Conservation (phyloP, 169 alveolate species). For the Plasmodium billcollinsi region DNA sequence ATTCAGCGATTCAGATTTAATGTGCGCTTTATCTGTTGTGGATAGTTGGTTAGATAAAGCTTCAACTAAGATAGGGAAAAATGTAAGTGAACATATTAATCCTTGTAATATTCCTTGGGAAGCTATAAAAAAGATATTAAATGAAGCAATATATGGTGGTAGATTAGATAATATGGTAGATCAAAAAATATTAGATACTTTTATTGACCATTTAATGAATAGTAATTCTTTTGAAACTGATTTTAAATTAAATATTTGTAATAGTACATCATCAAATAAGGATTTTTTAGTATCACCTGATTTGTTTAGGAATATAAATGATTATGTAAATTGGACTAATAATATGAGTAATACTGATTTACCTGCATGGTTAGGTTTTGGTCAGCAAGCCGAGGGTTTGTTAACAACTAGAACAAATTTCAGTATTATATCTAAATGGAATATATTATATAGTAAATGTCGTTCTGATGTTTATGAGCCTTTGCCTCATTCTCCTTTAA, state of each 20-base stretch:
- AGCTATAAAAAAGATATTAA: constrained; percentile 95
- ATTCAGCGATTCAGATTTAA: constrained; percentile 98
- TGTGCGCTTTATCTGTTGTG: constrained; percentile 94
- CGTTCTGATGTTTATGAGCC: constrained; percentile 69
- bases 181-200: constrained; percentile 91
- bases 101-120: constrained; percentile 98
- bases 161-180: constrained; percentile 97
- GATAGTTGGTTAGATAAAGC: constrained; percentile 94
- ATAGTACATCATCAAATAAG: constrained; percentile 65
- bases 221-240: constrained; percentile 89
- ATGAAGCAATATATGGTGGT: constrained; percentile 97
- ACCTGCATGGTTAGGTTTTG: constrained; percentile 78
- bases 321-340: constrained; percentile 68
- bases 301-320: constrained; percentile 66
- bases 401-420: constrained; percentile 64
- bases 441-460: constrained; percentile 57
- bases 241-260: constrained; percentile 78
- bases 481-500: constrained; percentile 40
- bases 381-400: constrained; percentile 77
- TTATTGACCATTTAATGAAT: constrained; percentile 91
- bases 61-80: constrained; percentile 73
- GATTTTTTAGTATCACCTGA: constrained; percentile 75
- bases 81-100: constrained; percentile 83
- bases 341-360: constrained; percentile 74
- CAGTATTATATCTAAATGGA: constrained; percentile 71